Evolutionary conservation across 257 asterid species (phyloP), one percentile per base, ranked within the genome.

Genomic region (Rehmannia glutinosa): DNA sequence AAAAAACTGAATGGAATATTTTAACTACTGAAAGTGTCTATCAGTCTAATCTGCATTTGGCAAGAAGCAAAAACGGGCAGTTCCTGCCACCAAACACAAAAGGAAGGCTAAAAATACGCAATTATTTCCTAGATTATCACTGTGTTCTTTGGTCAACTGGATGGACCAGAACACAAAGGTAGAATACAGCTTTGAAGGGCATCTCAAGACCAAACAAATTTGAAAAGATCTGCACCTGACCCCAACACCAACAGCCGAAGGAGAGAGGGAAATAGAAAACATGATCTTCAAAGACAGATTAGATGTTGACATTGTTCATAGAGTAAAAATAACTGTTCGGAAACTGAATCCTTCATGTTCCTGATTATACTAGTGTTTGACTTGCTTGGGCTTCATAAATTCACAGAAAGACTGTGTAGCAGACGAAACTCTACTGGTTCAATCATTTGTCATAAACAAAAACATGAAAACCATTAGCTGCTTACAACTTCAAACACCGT

Each of bases 401-500:
- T 43, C 68, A 73, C 21, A 30, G 38, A 20, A 68, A 69, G 49
- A 70, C 69, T 50, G 42, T 42, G 69, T 52, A 46, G 62, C 53
- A 36, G 28, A 27, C 59, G 27, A 30, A 27, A 24, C 28, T 68
- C 21, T 30, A 36, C 57, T 43, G 5, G 33, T 63, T 73, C n/a
- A 62, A 28, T 32, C 30, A 51, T 13, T 68, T 23, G 45, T 19
- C 72, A 63, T 27, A 58, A 13, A 59, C 53, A 56, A 63, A 64
- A 68, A 45, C 20, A 42, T 45, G 75, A 79, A 62, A 72, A 69
- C n/a, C 43, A 25, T 42, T 33, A 77, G 66, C 15, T 76, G 66
- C 98, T 90, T 85, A 93, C 98, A 93, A 71, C 79, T 93, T 93
- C 77, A 93, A 80, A 80, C 98, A 93, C 54, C 92, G 85, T 1